Percentiles rank a stretch among this genome's conserved stretches.
phyloP scores from a whole-genome alignment of 768 basidiomycete genomes.

The Suillus ampliporus region DNA sequence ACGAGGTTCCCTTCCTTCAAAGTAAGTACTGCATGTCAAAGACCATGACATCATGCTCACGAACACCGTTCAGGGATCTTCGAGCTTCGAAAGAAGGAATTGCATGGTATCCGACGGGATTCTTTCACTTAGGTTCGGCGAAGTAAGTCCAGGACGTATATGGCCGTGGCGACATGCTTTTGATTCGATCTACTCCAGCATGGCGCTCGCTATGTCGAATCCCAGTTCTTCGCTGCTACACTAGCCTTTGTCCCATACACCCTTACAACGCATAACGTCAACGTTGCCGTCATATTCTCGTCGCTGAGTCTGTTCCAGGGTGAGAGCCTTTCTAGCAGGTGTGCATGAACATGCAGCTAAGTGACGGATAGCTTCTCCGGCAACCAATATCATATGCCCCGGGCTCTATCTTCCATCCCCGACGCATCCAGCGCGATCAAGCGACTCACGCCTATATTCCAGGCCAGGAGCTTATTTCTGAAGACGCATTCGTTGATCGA shows the following conservation, averaged over 20 bases:
- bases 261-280: constrained; percentile 55
- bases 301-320: constrained; percentile 65
- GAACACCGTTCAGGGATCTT: constrained; percentile 52
- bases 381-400: constrained; percentile 71
- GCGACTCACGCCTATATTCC: constrained; percentile 50
- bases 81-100: constrained; percentile 56
- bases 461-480: constrained; percentile 57
- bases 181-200: constrained; percentile 33
- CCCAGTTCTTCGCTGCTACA: constrained; percentile 67
- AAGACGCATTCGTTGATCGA: constrained; percentile 51
- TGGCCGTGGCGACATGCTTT: no score
- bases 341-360: background rate
- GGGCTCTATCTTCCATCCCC: constrained; percentile 62
- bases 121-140: constrained; percentile 64
- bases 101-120: constrained; percentile 59
- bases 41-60: background rate
- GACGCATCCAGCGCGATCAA: constrained; percentile 68
- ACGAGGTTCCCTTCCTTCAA: constrained; percentile 69
- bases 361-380: constrained; percentile 54
- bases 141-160: constrained; percentile 48
- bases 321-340: constrained; percentile 19
- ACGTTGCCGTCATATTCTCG: constrained; percentile 71
- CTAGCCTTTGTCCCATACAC: constrained; percentile 73
- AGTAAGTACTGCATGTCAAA: constrained; percentile 43
- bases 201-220: constrained; percentile 61